phyloP scores from a whole-genome alignment of 495 filamentous ascomycete genomes.

The Podospora didyma region DNA sequence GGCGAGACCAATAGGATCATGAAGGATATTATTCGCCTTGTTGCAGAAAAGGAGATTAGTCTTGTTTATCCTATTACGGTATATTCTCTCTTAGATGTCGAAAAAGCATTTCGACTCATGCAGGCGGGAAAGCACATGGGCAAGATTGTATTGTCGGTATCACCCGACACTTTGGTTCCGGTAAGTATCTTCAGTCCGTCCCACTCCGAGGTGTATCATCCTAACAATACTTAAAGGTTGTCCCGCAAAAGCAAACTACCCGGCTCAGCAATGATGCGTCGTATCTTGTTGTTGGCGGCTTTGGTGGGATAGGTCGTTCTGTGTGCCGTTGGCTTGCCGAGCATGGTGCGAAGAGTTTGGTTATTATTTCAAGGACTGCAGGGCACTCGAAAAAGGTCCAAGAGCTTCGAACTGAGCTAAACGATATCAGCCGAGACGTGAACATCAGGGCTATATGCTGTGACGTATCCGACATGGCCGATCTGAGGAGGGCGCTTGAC shows the following conservation, averaged over 20 bases:
- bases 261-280: conserved; percentile 40
- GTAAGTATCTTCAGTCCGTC: conserved; percentile 9
- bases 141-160: conserved; percentile 48
- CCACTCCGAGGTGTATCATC: neutral
- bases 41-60: conserved; percentile 30
- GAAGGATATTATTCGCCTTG: conserved; percentile 37
- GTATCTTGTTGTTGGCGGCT: conserved; percentile 59
- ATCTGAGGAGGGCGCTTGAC: conserved; percentile 30
- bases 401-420: conserved; percentile 31
- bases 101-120: conserved; percentile 44
- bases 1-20: conserved; percentile 35
- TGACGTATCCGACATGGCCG: conserved; percentile 35
- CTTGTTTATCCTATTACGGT: conserved; percentile 30
- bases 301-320: conserved; percentile 59
- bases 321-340: conserved; percentile 55
- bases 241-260: conserved; percentile 5
- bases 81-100: conserved; percentile 34
- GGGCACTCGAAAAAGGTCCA: conserved; percentile 28
- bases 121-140: conserved; percentile 50
- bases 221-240: conserved; percentile 9
- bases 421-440: conserved; percentile 31
- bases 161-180: conserved; percentile 17
- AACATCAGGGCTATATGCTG: conserved; percentile 35
- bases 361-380: conserved; percentile 55
- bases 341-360: conserved; percentile 53